These are phyloP conservation scores for Dacryopinax primogenitus DNA, from an alignment of 768 basidiomycete genomes.

Conservation along the genomic window DNA sequence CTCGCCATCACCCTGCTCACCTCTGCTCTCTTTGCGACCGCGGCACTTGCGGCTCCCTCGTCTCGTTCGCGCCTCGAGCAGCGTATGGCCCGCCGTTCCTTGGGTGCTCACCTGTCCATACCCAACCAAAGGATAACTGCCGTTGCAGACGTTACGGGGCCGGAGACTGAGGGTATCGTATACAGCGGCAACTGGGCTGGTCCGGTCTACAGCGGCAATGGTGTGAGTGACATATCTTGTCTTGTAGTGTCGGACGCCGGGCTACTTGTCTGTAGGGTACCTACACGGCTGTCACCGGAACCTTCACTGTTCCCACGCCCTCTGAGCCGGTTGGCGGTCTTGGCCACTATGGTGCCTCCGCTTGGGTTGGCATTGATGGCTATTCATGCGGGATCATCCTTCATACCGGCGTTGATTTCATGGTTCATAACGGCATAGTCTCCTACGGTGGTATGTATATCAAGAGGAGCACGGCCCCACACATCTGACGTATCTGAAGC, in stretches of 20 bases:
- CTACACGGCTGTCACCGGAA: conserved; percentile 29
- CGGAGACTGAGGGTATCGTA: conserved; percentile 11
- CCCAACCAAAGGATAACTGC: not conserved
- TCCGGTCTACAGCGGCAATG: conserved; percentile 24
- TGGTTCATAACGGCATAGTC: conserved; percentile 18
- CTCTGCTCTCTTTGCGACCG: conserved; percentile 20
- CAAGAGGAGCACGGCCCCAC: not conserved
- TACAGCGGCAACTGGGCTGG: conserved; percentile 31
- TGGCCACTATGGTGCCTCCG: conserved; percentile 23
- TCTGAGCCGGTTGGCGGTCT: conserved; percentile 19
- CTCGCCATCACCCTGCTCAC: conserved; percentile 20
- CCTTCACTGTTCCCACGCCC: conserved; percentile 28
- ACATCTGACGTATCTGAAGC: conserved; percentile 11
- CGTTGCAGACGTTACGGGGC: conserved; percentile 19
- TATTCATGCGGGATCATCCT: conserved; percentile 29
- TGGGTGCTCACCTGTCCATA: conserved; percentile 15
- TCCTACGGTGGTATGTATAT: conserved; percentile 24
- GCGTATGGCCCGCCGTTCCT: conserved; percentile 20
- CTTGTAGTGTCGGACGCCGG: not conserved
- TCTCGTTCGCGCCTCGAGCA: conserved; percentile 14
- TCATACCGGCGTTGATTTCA: conserved; percentile 31
- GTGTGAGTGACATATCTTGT: conserved; percentile 14
- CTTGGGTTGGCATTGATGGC: conserved; percentile 32
- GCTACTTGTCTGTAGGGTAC: conserved; percentile 21
- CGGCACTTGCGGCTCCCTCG: conserved; percentile 20